Evolutionary conservation across 805 yeast species (phyloP), one percentile per base, ranked within the genome.

Genomic region (Ogataea pilisensis): DNA sequence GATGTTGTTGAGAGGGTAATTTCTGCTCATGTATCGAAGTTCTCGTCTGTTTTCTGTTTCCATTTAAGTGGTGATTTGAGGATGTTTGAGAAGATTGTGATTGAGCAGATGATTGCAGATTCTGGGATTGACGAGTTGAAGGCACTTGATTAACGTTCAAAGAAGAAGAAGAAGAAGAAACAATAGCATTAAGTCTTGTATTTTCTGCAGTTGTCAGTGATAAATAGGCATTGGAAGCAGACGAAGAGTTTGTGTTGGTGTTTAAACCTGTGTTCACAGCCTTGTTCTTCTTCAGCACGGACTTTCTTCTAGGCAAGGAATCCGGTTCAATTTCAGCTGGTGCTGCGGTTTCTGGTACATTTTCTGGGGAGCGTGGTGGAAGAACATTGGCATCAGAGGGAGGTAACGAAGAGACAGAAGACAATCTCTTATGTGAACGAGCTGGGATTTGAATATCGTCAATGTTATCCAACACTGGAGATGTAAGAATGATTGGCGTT

Each of bases 171-270:
- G 73, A 51, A 1, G 63, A 64, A n/a, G 65, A 54, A 6, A 80
- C 70, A 54, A 78, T 57, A 1, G 91, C 83, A 61, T 85, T 85
- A 42, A 82, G 56, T 43, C 89, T 70, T 0, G 93, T 85, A 58
- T 85, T 85, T 54, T 84, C 89, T 1, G 90, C 90, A 0, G 93
- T 85, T 1, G 90, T 73, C 39, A 82, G 61, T 0, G 86, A 79
- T 33, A 82, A 55, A 51, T 82, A 82, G 0, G 85, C 88, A 44
- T 72, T 74, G 21, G 75, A 75, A 0, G 86, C 85, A 2, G 83
- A 69, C 4, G 66, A 57, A 9, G 44, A 26, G 38, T 14, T 11
- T 5, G 39, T 50, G 29, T 37, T 46, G 24, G 45, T 28, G 0
- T 63, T 49, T 31, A 43, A 34, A 31, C 44, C 35, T n/a, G 54